These are phyloP conservation scores for Platanus orientalis DNA, from an alignment of 164 flowering plant genomes.

Conservation along the genomic window DNA sequence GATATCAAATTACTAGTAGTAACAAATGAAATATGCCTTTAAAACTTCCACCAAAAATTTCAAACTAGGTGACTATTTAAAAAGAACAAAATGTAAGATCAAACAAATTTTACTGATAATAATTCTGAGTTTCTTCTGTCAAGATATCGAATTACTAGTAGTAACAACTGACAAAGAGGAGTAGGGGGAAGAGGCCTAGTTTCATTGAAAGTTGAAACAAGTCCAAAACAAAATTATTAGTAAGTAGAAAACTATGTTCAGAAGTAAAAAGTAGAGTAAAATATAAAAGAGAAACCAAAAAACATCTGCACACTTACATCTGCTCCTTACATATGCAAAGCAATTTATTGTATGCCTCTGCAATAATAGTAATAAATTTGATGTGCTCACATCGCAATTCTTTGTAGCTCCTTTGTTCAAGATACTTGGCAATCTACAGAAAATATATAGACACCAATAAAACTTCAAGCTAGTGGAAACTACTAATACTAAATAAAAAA, in stretches of 20 bases:
- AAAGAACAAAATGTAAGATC: neutral
- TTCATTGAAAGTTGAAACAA: neutral
- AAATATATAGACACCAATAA: neutral
- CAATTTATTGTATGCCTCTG: conserved; percentile 70
- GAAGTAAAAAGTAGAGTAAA: neutral
- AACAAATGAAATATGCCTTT: no score
- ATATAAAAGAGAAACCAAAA: neutral
- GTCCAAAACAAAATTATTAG: no score
- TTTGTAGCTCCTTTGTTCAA: conserved; percentile 85
- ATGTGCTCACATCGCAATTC: conserved; percentile 66
- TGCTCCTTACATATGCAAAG: conserved; percentile 73
- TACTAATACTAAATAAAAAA: neutral
- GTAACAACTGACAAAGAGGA: neutral
- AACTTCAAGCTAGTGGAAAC: conserved; percentile 5
- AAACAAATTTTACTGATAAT: no score
- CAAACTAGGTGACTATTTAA: neutral
- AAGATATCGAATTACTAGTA: no score
- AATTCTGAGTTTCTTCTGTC: no score
- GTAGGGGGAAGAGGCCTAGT: neutral
- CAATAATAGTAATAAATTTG: conserved; percentile 46
- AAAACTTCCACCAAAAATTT: neutral
- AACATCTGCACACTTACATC: conserved; percentile 55
- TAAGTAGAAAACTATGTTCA: no score
- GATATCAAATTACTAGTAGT: no score
- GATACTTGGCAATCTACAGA: conserved; percentile 76